A percentile compares a stretch with the other conserved stretches of the same genome.
Conservation (phyloP, 257 asterid genomes). For the Solanum infundibuliforme region DNA sequence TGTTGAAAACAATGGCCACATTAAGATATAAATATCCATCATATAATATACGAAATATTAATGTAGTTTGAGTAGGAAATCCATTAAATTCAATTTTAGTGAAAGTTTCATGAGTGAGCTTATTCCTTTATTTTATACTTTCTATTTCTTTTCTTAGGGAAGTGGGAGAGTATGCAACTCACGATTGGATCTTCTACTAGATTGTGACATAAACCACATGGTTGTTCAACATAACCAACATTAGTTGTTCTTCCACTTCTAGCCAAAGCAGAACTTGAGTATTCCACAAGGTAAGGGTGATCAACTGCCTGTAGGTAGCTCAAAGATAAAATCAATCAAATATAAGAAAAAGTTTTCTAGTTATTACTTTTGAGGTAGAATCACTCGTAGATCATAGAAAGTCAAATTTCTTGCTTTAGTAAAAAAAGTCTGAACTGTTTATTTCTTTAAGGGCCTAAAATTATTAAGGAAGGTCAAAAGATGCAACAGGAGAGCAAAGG, state of each 20-base stretch:
- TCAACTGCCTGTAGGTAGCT: too few relatives aligned
- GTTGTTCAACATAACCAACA: slow-evolving; percentile 12
- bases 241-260: too few relatives aligned
- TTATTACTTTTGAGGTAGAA: too few relatives aligned
- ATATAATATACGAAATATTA: neutral
- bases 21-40: neutral
- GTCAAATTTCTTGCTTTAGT: too few relatives aligned
- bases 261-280: too few relatives aligned
- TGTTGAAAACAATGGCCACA: neutral
- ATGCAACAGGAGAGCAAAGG: neutral
- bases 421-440: neutral
- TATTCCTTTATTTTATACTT: neutral
- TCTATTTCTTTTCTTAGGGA: neutral
- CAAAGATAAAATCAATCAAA: too few relatives aligned
- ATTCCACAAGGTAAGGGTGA: too few relatives aligned
- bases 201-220: slow-evolving; percentile 54
- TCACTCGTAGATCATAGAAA: too few relatives aligned
- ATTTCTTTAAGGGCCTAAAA: neutral
- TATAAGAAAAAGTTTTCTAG: too few relatives aligned
- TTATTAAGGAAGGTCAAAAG: neutral
- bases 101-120: neutral
- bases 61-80: neutral
- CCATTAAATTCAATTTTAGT: neutral
- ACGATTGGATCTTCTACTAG: slow-evolving; percentile 67
- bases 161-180: slow-evolving; percentile 9